Base-by-base conservation (phyloP, 441 rosid genomes). In the Melastoma candidum region DNA sequence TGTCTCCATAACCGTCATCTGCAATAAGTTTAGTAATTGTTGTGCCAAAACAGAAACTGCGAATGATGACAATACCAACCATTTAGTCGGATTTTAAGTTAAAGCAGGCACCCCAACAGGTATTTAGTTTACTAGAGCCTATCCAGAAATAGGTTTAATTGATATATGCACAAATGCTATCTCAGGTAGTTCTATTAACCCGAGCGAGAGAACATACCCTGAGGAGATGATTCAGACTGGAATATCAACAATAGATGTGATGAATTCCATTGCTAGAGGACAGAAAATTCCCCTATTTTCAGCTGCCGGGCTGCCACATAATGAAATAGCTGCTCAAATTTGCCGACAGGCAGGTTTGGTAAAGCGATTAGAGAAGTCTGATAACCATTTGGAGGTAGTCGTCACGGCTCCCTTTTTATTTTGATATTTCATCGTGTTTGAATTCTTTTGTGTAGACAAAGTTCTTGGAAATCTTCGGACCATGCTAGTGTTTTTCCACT, bases 161-260 rank as follows among this genome's bases (percentile, higher is more conserved):
- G 17, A 29, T 27, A 24, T 50, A 53, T 48, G n/a, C 12, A 53
- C 14, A 26, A 41, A 32, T 47, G 68, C 58, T 58, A 64, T 13
- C 64, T 47, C 67, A 89, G 99, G 99, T 56, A 89, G 97, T 50
- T 93, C 99, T 17, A 93, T 93, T 76, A 93, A 93, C 62, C 99
- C 99, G 51, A 93, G 99, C 73, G 99, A 93, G 61, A 84, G 99
- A 75, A 93, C 99, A 36, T 93, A 93, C 64, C 99, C 99, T 49
- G 99, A 93, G 72, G 97, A 93, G 81, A 93, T 93, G 99, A 93
- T 93, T 51, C 99, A 89, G 67, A 93, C 99, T 0, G 99, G 99
- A 63, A 94, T 94, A 67, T 94, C 97, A 44, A 94, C 99, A 29
- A 94, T 94, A 66, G 99, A 94, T 77, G 97, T 89, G 67, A 94